A percentile compares a stretch with the other conserved stretches of the same genome.
These are phyloP conservation scores for Dunaliella primolecta DNA, from an alignment of 139 green algal genomes.

Conservation along the genomic window DNA sequence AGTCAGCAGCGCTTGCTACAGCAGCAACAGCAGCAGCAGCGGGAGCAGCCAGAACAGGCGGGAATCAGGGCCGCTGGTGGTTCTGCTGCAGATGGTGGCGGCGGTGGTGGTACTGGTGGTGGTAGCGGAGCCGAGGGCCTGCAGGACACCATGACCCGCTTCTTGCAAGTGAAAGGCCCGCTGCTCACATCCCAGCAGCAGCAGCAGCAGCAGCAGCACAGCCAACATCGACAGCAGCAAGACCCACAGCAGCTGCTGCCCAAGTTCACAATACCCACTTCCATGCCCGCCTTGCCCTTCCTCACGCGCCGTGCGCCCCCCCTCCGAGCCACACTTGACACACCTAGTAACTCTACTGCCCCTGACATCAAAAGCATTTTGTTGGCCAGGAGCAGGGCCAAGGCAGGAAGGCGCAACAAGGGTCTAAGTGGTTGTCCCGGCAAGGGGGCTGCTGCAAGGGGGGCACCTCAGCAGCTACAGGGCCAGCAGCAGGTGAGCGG, in stretches of 20 bases:
- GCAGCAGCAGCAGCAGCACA: slow-evolving; percentile 14
- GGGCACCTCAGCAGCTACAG: not conserved
- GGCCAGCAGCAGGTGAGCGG: not conserved
- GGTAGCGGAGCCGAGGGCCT: not conserved
- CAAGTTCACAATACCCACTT: not conserved
- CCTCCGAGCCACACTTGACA: too few species aligned
- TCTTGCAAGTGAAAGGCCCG: slow-evolving; percentile 1
- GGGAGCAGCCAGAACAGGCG: not conserved
- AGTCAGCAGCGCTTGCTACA: not conserved
- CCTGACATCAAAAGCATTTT: too few species aligned
- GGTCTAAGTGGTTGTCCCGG: too few species aligned
- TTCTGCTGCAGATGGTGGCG: not conserved
- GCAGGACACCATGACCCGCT: not conserved
- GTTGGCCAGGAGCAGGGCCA: too few species aligned
- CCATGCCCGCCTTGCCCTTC: not conserved
- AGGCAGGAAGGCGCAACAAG: too few species aligned
- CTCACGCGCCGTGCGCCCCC: not conserved
- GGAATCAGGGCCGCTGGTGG: not conserved
- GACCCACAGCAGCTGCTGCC: not conserved
- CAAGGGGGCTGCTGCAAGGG: too few species aligned
- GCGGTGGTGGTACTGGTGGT: not conserved
- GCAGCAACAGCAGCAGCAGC: not conserved
- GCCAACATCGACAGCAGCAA: slow-evolving; percentile 12
- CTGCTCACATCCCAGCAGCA: slow-evolving; percentile 8
- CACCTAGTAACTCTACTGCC: too few species aligned